phyloP scores from a whole-genome alignment of 2,329 filamentous ascomycete genomes.

The Neonectria punicea region DNA sequence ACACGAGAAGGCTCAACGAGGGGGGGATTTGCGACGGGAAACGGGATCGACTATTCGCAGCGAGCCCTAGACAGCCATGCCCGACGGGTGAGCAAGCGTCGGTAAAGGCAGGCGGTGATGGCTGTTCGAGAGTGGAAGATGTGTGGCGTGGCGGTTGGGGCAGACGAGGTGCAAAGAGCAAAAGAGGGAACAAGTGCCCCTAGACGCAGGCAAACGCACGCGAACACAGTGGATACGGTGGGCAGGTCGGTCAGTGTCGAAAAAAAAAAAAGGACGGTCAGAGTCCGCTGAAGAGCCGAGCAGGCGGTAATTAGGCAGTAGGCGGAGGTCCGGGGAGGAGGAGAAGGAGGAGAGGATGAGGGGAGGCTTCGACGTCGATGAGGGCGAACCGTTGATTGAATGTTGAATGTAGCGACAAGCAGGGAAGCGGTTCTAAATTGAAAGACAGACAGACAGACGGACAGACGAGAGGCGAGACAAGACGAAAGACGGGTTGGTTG shows the following conservation, averaged over 20 bases:
- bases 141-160: slow-evolving; percentile 37
- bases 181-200: slow-evolving; percentile 39
- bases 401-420: slow-evolving; percentile 23
- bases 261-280: slow-evolving; percentile 38
- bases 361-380: slow-evolving; percentile 13
- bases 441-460: slow-evolving; percentile 16
- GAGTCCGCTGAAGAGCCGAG: slow-evolving; percentile 27
- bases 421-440: slow-evolving; percentile 26
- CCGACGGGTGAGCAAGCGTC: slow-evolving; percentile 25
- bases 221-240: slow-evolving; percentile 37
- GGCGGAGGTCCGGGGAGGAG: neutral
- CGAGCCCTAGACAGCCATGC: slow-evolving; percentile 23
- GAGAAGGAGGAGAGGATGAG: neutral
- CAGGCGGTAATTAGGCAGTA: neutral
- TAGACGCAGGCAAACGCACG: slow-evolving; percentile 39
- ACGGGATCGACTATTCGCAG: slow-evolving; percentile 3
- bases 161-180: slow-evolving; percentile 33
- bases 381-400: slow-evolving; percentile 18
- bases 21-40: neutral
- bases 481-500: slow-evolving; percentile 22
- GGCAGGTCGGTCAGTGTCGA: slow-evolving; percentile 35
- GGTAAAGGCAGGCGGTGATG: slow-evolving; percentile 32
- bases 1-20: slow-evolving; percentile 21
- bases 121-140: slow-evolving; percentile 30
- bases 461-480: slow-evolving; percentile 21